Base-by-base conservation (phyloP, 2,329 filamentous ascomycete species). In the Arthrobotrys iridis region DNA sequence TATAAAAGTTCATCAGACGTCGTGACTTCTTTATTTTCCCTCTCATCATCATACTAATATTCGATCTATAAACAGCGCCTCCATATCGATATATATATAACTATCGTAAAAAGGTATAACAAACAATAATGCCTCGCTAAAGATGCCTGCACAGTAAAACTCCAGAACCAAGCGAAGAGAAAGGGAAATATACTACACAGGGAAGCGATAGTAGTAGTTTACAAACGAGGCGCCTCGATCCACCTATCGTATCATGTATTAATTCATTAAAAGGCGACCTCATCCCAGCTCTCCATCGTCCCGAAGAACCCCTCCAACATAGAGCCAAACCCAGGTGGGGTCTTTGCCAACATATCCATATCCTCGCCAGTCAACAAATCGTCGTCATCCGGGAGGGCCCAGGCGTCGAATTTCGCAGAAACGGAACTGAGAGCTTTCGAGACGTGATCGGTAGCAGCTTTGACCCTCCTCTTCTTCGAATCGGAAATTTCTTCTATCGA, bases 371-470 rank as follows among this genome's bases (percentile, higher is more conserved):
- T 20, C 28, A 64, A 33, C 11, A 75, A n/a, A 24, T 68, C 71
- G 13, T 75, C 63, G 11, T 66, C 71, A 50, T 58, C 71, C 3
- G 63, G 71, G 15, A 75, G 40, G 7, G 63, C 46, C 71, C 71
- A 75, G 24, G 63, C 63, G 50, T 75, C 71, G 40, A 75, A 75
- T 28, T 75, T 75, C 4, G 71, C 71, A 4, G 71, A 62, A 18
- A 75, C 71, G 8, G 71, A 68, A 43, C 24, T 75, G 20, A 75
- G 46, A 13, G 46, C 57, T 15, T 75, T 75, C 4, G 71, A 68
- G 20, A 75, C 46, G 22, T 67, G 26, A 8, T 75, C 57, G 2
- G 37, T 52, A 5, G 57, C 37, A 11, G 57, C 48, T 22, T 75
- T 68, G 22, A 75, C 48, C 26, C 62, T 68, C 15, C 58, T 37